Base-by-base conservation (phyloP, 495 filamentous ascomycete species). In the Daldinia grandis region DNA sequence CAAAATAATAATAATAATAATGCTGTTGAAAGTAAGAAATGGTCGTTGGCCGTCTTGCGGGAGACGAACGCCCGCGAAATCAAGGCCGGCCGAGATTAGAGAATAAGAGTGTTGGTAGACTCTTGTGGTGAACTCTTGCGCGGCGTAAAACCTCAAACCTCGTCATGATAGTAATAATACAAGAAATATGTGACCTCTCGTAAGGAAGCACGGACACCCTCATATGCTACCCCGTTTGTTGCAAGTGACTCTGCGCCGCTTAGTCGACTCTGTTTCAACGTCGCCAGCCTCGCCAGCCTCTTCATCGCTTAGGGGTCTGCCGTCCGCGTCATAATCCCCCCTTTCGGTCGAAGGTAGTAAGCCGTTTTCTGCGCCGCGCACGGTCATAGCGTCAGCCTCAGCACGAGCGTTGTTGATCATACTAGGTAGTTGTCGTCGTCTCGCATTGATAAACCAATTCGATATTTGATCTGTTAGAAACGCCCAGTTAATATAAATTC, bases 361-460 rank as follows among this genome's bases (percentile, higher is more conserved):
- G 3, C 74, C 76, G 40, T 59, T 58, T 8, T 75, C 74, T 28
- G 44, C 71, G 27, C 71, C 64, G n/a, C 73, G 65, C 12, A 38
- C 62, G 0, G 69, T 64, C 59, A 73, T 79, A 28, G 72, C 78
- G 15, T 78, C 78, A 5, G 76, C 73, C 71, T 84, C 81, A 21
- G 78, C 81, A n/a, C 76, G 74, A 0, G 82, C 83, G 65, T 82
- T 79, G 38, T 87, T 89, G 27, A 88, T 83, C 62, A 93, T 80
- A 21, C 80, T 80, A 17, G 92, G 92, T n/a, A 94, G 78, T 66
- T 93, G 89, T 44, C 93, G 88, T 50, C 93, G 85, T 58, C 93
- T 86, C 9, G 93, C 93, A 73, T 97, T 97, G 78, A 97, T 97
- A 78, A 97, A 97, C 93, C 93, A 97, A 75, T 97, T 97, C 66